These are phyloP conservation scores for Penstemon eatonii DNA, from an alignment of 257 asterid genomes.

Conservation along the genomic window DNA sequence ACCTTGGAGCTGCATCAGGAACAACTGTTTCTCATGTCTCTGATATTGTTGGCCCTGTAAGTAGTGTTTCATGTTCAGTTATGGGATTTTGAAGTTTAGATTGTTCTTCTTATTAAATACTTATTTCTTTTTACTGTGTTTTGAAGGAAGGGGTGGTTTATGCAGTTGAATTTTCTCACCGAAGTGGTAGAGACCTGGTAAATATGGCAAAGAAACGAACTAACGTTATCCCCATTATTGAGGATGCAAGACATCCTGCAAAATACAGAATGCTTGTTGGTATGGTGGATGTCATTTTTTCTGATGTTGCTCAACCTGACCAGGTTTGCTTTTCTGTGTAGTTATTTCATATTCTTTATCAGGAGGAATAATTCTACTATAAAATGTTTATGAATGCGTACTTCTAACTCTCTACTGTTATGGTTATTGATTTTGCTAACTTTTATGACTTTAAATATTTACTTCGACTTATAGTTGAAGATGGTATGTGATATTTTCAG, in stretches of 20 bases:
- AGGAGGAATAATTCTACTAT: no score
- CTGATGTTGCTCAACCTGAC: constrained; percentile 99
- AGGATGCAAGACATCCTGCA: constrained; percentile 97
- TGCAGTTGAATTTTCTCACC: constrained; percentile 91
- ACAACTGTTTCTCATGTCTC: constrained; percentile 91
- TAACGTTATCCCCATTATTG: constrained; percentile 86
- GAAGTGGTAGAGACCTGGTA: constrained; percentile 94
- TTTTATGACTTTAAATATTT: no score
- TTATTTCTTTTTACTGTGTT: background rate
- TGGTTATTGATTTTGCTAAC: no score
- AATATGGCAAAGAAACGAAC: constrained; percentile 97
- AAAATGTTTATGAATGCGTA: no score
- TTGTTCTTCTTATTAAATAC: background rate
- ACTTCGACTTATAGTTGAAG: no score
- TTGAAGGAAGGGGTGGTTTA: constrained; percentile 83
- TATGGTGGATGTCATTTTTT: constrained; percentile 96
- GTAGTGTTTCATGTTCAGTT: constrained; percentile 12
- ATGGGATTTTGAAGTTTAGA: background rate
- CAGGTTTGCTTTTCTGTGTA: constrained; percentile 43
- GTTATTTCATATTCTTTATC: no score
- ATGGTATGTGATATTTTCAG: no score
- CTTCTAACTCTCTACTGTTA: no score
- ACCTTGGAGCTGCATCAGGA: constrained; percentile 89
- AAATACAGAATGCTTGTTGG: constrained; percentile 96
- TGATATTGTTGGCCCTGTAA: constrained; percentile 88